Evolutionary conservation across 2,329 filamentous ascomycete genomes (phyloP).

Genomic region (Aureobasidium pullulans): DNA sequence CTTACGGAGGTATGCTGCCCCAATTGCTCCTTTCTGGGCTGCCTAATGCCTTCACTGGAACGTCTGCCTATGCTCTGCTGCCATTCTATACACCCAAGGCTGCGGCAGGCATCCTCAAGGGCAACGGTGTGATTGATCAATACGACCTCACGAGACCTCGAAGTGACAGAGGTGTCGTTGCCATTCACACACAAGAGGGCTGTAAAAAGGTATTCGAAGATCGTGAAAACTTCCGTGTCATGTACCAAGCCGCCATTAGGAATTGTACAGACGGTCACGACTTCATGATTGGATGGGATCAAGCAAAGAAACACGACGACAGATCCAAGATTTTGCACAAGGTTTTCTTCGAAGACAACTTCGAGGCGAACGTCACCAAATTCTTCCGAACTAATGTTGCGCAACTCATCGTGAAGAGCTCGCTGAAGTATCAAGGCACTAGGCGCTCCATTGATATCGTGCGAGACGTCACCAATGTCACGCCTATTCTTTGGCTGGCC

Average conservation of each 20-base stretch:
- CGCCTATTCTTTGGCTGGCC: conserved; percentile 56
- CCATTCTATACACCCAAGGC: conserved; percentile 47
- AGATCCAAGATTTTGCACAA: conserved; percentile 39
- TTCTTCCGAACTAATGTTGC: conserved; percentile 39
- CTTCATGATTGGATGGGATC: conserved; percentile 42
- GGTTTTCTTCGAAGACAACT: conserved; percentile 38
- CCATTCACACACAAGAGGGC: conserved; percentile 43
- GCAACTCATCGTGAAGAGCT: conserved; percentile 40
- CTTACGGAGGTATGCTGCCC: conserved; percentile 42
- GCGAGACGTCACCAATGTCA: conserved; percentile 61
- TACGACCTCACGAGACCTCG: conserved; percentile 40
- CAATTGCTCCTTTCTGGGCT: conserved; percentile 40
- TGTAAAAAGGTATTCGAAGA: conserved; percentile 46
- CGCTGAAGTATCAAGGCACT: conserved; percentile 38
- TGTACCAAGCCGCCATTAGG: conserved; percentile 39
- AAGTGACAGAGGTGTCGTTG: conserved; percentile 36
- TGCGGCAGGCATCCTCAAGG: conserved; percentile 39
- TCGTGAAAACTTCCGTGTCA: conserved; percentile 41
- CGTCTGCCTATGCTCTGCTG: conserved; percentile 41
- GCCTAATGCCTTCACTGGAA: conserved; percentile 42
- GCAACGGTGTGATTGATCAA: conserved; percentile 38
- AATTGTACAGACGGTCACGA: conserved; percentile 40
- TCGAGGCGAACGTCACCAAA: conserved; percentile 36
- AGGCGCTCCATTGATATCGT: conserved; percentile 47
- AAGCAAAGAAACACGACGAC: conserved; percentile 34